phyloP scores from a whole-genome alignment of 495 filamentous ascomycete genomes.

The Pseudomonodictys pantanalensis region DNA sequence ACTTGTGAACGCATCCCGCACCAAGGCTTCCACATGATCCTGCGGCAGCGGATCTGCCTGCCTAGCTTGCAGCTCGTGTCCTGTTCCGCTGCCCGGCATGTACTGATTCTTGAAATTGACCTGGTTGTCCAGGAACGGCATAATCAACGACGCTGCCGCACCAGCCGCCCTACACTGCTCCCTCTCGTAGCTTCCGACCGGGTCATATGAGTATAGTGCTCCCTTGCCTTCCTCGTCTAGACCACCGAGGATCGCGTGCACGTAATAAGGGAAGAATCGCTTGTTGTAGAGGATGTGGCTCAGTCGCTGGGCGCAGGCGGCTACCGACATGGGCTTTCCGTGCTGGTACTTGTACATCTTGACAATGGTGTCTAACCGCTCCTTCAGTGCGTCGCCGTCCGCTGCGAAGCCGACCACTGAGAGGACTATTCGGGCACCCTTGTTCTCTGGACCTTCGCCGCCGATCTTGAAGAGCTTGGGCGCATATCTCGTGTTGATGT shows the following conservation, averaged over 20 bases:
- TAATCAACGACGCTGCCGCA: conserved; percentile 93
- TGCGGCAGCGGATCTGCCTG: conserved; percentile 65
- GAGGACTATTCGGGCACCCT: conserved; percentile 78
- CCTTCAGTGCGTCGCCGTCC: conserved; percentile 85
- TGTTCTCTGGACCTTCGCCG: conserved; percentile 76
- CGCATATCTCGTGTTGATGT: conserved; percentile 91
- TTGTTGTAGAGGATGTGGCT: conserved; percentile 94
- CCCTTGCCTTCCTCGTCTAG: conserved; percentile 93
- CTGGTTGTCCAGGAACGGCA: conserved; percentile 98
- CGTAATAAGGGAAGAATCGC: conserved; percentile 98
- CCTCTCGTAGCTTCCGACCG: conserved; percentile 92
- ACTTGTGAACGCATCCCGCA: conserved; percentile 95
- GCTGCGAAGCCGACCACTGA: conserved; percentile 95
- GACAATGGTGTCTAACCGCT: conserved; percentile 83
- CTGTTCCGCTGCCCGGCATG: conserved; percentile 79
- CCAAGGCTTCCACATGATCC: conserved; percentile 74
- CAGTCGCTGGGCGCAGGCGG: conserved; percentile 87
- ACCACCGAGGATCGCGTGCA: conserved; percentile 86
- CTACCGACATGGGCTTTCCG: conserved; percentile 86
- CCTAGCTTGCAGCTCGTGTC: conserved; percentile 70
- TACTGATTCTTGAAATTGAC: conserved; percentile 99
- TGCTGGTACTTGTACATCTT: conserved; percentile 98
- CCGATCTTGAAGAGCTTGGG: conserved; percentile 98
- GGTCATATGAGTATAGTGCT: conserved; percentile 94
- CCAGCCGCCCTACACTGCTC: conserved; percentile 94